phyloP scores from a whole-genome alignment of 805 yeast species.

The Yamadazyma ubonensis region DNA sequence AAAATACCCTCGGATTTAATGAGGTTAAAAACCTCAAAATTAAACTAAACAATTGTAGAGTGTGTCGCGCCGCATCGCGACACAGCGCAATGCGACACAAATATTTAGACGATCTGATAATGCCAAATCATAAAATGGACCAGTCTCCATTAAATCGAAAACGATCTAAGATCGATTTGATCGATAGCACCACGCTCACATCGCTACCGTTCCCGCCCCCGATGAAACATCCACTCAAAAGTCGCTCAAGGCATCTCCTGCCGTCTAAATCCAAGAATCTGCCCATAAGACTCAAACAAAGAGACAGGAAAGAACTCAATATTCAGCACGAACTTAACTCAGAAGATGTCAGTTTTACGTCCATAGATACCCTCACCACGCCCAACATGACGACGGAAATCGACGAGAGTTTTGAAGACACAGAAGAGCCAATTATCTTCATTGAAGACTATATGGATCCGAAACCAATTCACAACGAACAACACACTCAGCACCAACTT shows the following conservation, averaged over 20 bases:
- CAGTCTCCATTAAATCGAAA: conserved; percentile 21
- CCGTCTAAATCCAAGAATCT: background rate
- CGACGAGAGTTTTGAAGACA: conserved; percentile 20
- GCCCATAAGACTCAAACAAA: conserved; percentile 3
- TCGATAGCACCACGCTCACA: conserved; percentile 48
- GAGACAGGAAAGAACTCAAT: background rate
- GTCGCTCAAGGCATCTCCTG: background rate
- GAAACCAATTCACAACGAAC: conserved; percentile 2
- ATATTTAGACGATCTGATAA: conserved; percentile 2
- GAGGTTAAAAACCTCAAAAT: no score
- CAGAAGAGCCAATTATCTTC: conserved; percentile 44
- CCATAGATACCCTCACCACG: conserved; percentile 15
- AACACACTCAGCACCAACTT: conserved; percentile 15
- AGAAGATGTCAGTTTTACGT: conserved; percentile 15
- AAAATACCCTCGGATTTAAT: no score
- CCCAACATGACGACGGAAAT: conserved; percentile 16
- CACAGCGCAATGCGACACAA: background rate
- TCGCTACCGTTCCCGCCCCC: conserved; percentile 57
- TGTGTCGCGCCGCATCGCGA: no score
- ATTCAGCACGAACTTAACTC: background rate
- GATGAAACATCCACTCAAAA: conserved; percentile 14
- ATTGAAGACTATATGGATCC: conserved; percentile 55
- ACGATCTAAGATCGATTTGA: conserved; percentile 46
- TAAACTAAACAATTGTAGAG: no score
- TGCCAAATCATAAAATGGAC: conserved; percentile 1